Evolutionary conservation across 441 rosid genomes (phyloP).

Genomic region (Mallotus repandus): DNA sequence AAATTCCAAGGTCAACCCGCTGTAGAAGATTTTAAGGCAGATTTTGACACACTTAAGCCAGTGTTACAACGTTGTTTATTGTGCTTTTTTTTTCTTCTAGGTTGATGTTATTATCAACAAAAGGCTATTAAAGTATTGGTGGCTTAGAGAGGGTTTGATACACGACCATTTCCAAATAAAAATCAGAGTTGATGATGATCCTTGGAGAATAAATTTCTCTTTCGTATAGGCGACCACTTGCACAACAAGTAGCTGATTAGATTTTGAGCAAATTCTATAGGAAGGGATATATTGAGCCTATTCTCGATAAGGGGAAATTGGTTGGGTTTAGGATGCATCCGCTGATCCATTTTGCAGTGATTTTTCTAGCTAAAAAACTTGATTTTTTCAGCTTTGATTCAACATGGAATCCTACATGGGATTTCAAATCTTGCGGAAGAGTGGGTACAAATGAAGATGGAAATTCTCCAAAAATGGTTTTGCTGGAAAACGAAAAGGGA

Average conservation of each 20-base stretch:
- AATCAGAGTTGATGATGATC: no score
- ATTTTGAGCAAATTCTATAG: no score
- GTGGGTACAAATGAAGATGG: no score
- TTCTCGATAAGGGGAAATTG: constrained; percentile 24
- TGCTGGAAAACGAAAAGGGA: no score
- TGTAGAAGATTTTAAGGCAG: constrained; percentile 18
- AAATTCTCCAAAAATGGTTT: no score
- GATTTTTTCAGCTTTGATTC: constrained; percentile 33
- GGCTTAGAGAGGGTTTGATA: constrained; percentile 56
- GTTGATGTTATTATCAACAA: constrained; percentile 43
- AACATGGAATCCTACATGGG: no score
- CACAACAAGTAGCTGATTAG: no score
- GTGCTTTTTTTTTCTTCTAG: constrained; percentile 38
- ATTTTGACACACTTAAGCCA: constrained; percentile 6
- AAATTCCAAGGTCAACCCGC: not conserved
- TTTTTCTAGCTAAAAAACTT: constrained; percentile 23
- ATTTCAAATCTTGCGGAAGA: no score
- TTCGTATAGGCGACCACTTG: no score
- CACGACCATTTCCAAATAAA: no score
- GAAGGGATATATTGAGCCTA: constrained; percentile 34
- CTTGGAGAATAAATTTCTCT: no score
- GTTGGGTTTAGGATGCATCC: constrained; percentile 38
- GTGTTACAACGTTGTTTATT: constrained; percentile 27
- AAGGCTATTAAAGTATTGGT: constrained; percentile 50
- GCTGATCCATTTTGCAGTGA: constrained; percentile 39